Conservation (phyloP, 176 grass and related monocot species). For the Tuctoria greenei region DNA sequence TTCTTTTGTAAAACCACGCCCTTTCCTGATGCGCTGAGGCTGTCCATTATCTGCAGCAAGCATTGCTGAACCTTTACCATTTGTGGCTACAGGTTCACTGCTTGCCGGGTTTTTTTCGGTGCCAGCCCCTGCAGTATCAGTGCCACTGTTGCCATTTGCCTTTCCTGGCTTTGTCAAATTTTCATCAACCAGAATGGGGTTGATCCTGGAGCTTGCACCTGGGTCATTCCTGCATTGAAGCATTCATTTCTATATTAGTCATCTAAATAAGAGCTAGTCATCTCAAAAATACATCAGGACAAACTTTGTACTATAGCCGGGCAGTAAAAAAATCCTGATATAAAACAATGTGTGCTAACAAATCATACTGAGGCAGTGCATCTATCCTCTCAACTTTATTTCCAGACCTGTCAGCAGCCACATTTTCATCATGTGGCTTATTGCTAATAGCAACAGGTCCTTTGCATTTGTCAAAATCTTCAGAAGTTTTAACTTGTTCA, state of each 20-base stretch:
- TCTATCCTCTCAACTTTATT: conserved; percentile 50
- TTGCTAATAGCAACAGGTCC: not conserved
- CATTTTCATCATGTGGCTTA: conserved; percentile 34
- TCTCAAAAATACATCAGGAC: conserved; percentile 16
- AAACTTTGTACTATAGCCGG: conserved; percentile 1
- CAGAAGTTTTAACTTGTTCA: conserved; percentile 30
- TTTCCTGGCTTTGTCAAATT: conserved; percentile 15
- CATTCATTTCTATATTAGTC: not conserved
- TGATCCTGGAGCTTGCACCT: conserved; percentile 28
- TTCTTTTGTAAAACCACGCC: conserved; percentile 70
- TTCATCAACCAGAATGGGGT: conserved; percentile 22
- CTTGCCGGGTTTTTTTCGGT: conserved; percentile 21
- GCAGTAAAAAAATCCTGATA: conserved; percentile 10
- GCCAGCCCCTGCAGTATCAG: conserved; percentile 36
- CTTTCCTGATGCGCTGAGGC: conserved; percentile 68
- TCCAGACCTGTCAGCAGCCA: conserved; percentile 30
- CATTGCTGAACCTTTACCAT: conserved; percentile 38
- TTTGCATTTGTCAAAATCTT: conserved; percentile 39
- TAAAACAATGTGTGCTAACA: not conserved
- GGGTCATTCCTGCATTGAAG: conserved; percentile 37
- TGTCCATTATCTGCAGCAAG: conserved; percentile 41
- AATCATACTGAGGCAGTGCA: conserved; percentile 30
- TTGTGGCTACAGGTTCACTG: conserved; percentile 45
- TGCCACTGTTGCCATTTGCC: conserved; percentile 19
- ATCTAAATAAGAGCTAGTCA: not conserved